These are phyloP conservation scores for Phanerochaete carnosa DNA, from an alignment of 768 basidiomycete species.

Conservation along the genomic window DNA sequence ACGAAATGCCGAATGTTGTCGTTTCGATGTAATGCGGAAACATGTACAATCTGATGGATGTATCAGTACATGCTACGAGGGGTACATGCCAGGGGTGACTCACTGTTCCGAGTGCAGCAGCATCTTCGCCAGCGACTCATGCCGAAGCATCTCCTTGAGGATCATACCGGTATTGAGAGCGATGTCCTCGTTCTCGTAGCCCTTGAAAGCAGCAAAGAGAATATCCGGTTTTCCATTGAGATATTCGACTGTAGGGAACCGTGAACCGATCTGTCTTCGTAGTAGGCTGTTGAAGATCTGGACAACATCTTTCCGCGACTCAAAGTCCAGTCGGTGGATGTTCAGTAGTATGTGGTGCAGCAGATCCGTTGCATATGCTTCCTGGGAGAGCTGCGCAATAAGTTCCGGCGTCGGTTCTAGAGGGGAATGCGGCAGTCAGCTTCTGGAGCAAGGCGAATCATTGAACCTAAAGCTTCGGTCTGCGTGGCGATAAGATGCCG, in stretches of 20 bases:
- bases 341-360: constrained; percentile 77
- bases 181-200: constrained; percentile 94
- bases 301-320: constrained; percentile 83
- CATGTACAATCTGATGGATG: constrained; percentile 75
- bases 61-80: neutral
- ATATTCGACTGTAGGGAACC: constrained; percentile 97
- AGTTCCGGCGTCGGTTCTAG: constrained; percentile 83
- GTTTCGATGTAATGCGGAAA: constrained; percentile 97
- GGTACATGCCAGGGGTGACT: constrained; percentile 28
- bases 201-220: constrained; percentile 81
- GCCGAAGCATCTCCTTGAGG: constrained; percentile 92
- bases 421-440: neutral
- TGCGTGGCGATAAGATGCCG: neutral
- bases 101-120: constrained; percentile 92
- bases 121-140: constrained; percentile 88
- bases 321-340: constrained; percentile 89
- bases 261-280: constrained; percentile 86
- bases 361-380: constrained; percentile 90
- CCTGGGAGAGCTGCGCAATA: constrained; percentile 92
- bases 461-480: neutral
- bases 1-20: constrained; percentile 97
- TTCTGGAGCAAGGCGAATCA: neutral
- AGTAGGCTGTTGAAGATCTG: constrained; percentile 89
- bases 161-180: constrained; percentile 99
- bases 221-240: constrained; percentile 73